A percentile compares a stretch with the other conserved stretches of the same genome.
Conservation (phyloP, 192 early-diverging fungal genomes). For the Kickxella alabastrina region DNA sequence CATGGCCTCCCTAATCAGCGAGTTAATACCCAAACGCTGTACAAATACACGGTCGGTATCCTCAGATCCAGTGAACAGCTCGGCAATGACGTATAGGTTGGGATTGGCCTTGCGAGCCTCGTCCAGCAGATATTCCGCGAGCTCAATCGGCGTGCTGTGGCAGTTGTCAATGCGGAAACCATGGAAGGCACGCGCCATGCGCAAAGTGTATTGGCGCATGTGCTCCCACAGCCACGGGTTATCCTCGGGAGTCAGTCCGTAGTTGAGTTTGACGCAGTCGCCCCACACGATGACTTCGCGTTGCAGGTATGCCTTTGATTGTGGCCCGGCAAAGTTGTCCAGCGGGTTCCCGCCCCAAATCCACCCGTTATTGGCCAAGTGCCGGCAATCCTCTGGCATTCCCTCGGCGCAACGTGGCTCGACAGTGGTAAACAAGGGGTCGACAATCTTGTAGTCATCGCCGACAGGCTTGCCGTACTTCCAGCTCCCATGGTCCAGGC, state of each 20-base stretch:
- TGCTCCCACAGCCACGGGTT: constrained; percentile 97
- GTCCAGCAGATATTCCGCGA: constrained; percentile 90
- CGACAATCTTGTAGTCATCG: constrained; percentile 71
- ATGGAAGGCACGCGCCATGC: constrained; percentile 85
- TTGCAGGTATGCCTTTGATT: constrained; percentile 83
- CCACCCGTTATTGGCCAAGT: constrained; percentile 96
- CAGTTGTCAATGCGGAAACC: constrained; percentile 99
- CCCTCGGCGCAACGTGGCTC: constrained; percentile 55
- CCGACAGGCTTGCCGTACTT: constrained; percentile 66
- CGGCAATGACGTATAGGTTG: constrained; percentile 94
- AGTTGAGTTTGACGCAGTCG: constrained; percentile 98
- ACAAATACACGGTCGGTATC: constrained; percentile 93
- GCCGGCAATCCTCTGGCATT: constrained; percentile 66
- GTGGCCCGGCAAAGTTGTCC: constrained; percentile 86
- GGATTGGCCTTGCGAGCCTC: constrained; percentile 78
- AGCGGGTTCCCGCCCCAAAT: constrained; percentile 89
- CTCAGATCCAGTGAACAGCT: constrained; percentile 97
- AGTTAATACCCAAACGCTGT: constrained; percentile 88
- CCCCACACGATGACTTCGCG: constrained; percentile 99
- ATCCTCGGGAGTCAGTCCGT: constrained; percentile 76
- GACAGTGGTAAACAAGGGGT: constrained; percentile 95
- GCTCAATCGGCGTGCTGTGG: constrained; percentile 94
- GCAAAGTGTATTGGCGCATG: constrained; percentile 82
- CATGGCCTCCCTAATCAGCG: constrained; percentile 97
- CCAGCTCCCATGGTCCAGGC: constrained; percentile 86